Conservation (phyloP, 192 early-diverging fungal genomes). For the Dissophora ornata region DNA sequence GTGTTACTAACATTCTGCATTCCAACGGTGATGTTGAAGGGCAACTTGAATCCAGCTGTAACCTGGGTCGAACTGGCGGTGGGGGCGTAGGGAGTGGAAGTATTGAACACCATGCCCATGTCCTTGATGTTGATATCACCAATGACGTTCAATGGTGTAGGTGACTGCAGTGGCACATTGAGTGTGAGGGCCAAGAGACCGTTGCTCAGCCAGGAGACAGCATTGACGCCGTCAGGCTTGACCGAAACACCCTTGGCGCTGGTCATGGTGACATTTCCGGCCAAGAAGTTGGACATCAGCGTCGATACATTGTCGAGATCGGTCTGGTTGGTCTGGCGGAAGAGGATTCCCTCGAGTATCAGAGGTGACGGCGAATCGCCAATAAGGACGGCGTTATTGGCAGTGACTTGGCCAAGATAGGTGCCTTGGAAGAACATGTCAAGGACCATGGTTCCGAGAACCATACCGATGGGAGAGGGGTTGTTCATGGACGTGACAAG, state of each 20-base stretch:
- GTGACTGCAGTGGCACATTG: slow-evolving; percentile 58
- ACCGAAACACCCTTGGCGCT: slow-evolving; percentile 62
- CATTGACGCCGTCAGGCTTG: slow-evolving; percentile 56
- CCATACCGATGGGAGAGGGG: slow-evolving; percentile 65
- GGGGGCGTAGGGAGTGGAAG: slow-evolving; percentile 58
- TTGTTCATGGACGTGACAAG: slow-evolving; percentile 63
- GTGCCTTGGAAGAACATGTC: slow-evolving; percentile 60
- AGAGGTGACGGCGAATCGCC: slow-evolving; percentile 58
- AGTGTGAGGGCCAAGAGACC: slow-evolving; percentile 62
- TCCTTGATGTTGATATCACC: slow-evolving; percentile 62
- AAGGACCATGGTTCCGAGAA: slow-evolving; percentile 66
- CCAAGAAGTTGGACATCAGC: slow-evolving; percentile 65
- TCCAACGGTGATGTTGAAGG: slow-evolving; percentile 69
- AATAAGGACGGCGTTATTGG: slow-evolving; percentile 56
- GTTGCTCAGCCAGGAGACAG: slow-evolving; percentile 60
- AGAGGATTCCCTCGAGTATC: slow-evolving; percentile 58
- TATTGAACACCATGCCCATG: slow-evolving; percentile 63
- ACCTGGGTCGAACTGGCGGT: slow-evolving; percentile 55
- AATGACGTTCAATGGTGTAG: slow-evolving; percentile 59
- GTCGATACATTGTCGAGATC: slow-evolving; percentile 58
- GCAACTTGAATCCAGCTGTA: slow-evolving; percentile 62
- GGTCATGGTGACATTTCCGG: slow-evolving; percentile 59
- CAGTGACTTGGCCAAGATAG: slow-evolving; percentile 60
- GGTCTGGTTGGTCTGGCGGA: slow-evolving; percentile 58
- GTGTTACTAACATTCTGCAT: slow-evolving; percentile 64